Evolutionary conservation across 1,284 basidiomycete genomes (phyloP), one percentile per base, ranked within the genome.

Genomic region (Phylloboletellus chloephorus): DNA sequence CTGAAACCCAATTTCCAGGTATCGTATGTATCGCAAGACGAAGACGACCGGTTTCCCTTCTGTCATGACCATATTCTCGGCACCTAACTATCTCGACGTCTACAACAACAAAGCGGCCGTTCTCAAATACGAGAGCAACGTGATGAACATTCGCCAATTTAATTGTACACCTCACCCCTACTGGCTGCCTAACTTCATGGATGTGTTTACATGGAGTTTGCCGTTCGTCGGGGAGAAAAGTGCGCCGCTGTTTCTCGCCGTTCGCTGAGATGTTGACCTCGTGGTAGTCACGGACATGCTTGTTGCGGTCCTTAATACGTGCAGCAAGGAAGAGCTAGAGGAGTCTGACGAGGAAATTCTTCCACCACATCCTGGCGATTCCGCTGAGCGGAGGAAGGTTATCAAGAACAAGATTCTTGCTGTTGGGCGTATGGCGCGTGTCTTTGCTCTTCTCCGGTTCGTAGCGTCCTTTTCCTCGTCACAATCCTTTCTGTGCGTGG

Each of bases 381-480:
- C 70, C 0, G 64, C 69, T 17, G 90, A 93, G 64, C 80, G 89
- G 48, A 73, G 89, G 52, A 82, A 84, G 56, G 73, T 86, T 49
- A 90, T 94, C 74, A 96, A 90, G 73, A 97, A 91, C 74, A 99
- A 98, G 78, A 98, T 99, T 53, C 76, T 98, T 61, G 96, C 94
- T 37, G 94, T 98, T 16, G 95, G 95, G 26, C 78, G 94, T 45
- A 96, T 99, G 86, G 84, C 92, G 13, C 75, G 93, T 32, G 93
- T 99, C 30, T 98, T 98, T 68, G 88, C 94, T 3, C 74, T 98
- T 21, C 78, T 99, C 50, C 89, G 94, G 88, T 92, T 41, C 44
- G 82, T 70, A 9, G 4, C 9, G 4, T 26, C 39, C 17, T 20
- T 12, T 13, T 32, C 44, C 7, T 11, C 38, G 28, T 22, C 8